These are phyloP conservation scores for Trichosanthes cucumerina DNA, from an alignment of 306 rosid species.

Conservation along the genomic window DNA sequence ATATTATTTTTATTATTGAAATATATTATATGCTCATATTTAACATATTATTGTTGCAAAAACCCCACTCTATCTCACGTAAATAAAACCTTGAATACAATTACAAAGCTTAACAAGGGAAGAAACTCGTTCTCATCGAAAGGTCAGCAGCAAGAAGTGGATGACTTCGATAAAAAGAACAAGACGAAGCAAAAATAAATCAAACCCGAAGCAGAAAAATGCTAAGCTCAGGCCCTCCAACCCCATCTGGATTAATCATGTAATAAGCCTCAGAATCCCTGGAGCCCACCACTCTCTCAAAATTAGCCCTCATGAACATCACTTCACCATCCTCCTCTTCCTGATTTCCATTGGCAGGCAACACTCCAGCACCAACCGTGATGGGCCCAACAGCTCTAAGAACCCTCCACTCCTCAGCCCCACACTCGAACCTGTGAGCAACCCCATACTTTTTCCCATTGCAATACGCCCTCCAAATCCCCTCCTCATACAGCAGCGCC, in stretches of 20 bases:
- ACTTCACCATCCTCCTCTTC: slow-evolving; percentile 39
- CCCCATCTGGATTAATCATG: slow-evolving; percentile 70
- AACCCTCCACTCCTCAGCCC: slow-evolving; percentile 71
- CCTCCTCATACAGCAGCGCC: slow-evolving; percentile 39
- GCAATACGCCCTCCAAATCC: slow-evolving; percentile 67
- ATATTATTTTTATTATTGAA: too few relatives aligned
- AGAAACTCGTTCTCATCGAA: too few relatives aligned
- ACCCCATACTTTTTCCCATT: slow-evolving; percentile 75
- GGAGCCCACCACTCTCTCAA: slow-evolving; percentile 83
- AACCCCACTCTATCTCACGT: too few relatives aligned
- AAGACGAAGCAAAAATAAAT: background rate
- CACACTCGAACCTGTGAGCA: slow-evolving; percentile 44
- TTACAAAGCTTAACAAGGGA: background rate
- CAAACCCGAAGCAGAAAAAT: slow-evolving; percentile 69
- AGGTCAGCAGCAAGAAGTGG: too few relatives aligned
- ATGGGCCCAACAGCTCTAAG: slow-evolving; percentile 64
- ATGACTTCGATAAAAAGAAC: too few relatives aligned
- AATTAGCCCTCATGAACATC: slow-evolving; percentile 88
- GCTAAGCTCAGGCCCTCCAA: slow-evolving; percentile 77
- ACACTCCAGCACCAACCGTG: slow-evolving; percentile 81
- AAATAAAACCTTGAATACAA: too few relatives aligned
- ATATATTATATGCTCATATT: too few relatives aligned
- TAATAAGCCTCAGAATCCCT: slow-evolving; percentile 81
- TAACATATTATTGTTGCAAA: too few relatives aligned
- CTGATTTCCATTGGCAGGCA: slow-evolving; percentile 25